Evolutionary conservation across 345 rosid genomes (phyloP).

Genomic region (Xanthoceras sorbifolium): DNA sequence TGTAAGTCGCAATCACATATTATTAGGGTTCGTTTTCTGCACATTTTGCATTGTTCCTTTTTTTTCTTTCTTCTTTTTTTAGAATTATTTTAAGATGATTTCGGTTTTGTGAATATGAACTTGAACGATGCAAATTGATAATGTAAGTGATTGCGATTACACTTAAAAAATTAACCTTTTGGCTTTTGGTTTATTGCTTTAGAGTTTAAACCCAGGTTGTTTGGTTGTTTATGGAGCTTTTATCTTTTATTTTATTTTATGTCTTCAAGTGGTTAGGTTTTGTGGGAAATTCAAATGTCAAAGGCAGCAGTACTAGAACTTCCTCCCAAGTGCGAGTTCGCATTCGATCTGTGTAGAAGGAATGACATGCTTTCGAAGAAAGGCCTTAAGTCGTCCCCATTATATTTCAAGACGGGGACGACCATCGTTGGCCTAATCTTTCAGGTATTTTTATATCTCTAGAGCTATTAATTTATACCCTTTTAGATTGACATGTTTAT

Average conservation of each 20-base stretch:
- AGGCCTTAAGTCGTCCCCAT: slow-evolving; percentile 64
- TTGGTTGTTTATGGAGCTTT: not conserved
- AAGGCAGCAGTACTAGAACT: slow-evolving; percentile 32
- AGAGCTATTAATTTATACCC: not conserved
- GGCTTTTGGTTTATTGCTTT: not conserved
- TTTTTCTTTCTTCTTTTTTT: no score
- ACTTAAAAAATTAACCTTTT: not conserved
- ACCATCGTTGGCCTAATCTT: slow-evolving; percentile 87
- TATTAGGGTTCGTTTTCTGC: slow-evolving; percentile 2
- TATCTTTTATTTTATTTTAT: slow-evolving; percentile 1
- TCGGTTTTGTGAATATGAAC: not conserved
- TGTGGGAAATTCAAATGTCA: slow-evolving; percentile 39
- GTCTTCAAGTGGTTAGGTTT: not conserved
- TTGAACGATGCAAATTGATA: not conserved
- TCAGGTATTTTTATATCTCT: slow-evolving; percentile 41
- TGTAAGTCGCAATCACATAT: slow-evolving; percentile 1
- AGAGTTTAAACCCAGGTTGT: not conserved
- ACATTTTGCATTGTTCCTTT: not conserved
- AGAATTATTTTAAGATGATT: not conserved
- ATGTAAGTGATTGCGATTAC: not conserved
- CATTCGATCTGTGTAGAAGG: slow-evolving; percentile 80
- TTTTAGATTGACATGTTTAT: not conserved
- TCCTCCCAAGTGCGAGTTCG: slow-evolving; percentile 71
- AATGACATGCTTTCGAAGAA: slow-evolving; percentile 65
- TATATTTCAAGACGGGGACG: slow-evolving; percentile 82